These are phyloP conservation scores for Metarhizium guizhouense DNA, from an alignment of 2,329 filamentous ascomycete species.

Conservation along the genomic window DNA sequence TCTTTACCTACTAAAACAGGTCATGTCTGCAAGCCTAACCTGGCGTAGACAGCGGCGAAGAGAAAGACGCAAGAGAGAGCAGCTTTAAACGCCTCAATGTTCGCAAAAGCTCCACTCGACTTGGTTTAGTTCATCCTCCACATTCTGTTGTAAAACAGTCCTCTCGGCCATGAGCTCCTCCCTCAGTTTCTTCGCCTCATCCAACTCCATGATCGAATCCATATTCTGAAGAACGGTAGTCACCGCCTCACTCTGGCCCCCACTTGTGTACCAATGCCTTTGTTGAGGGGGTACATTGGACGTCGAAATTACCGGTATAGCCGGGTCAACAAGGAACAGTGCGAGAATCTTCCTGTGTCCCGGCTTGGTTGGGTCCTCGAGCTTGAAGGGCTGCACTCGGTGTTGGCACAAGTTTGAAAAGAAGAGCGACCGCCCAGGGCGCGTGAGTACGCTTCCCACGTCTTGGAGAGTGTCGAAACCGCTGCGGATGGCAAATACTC, in stretches of 20 bases:
- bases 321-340: slow-evolving; percentile 52
- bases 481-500: slow-evolving; percentile 23
- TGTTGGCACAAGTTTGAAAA: slow-evolving; percentile 50
- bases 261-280: slow-evolving; percentile 22
- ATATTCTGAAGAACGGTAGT: neutral
- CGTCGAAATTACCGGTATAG: slow-evolving; percentile 32
- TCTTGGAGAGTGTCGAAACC: slow-evolving; percentile 17
- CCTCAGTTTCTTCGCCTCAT: neutral
- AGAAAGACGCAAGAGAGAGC: too few relatives aligned
- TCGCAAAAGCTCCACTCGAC: neutral
- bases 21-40: too few relatives aligned
- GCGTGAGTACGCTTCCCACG: slow-evolving; percentile 38
- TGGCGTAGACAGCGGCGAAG: too few relatives aligned
- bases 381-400: slow-evolving; percentile 39
- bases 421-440: slow-evolving; percentile 38
- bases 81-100: neutral
- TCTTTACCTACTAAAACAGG: too few relatives aligned
- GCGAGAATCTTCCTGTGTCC: slow-evolving; percentile 51
- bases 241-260: neutral
- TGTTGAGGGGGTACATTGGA: slow-evolving; percentile 37
- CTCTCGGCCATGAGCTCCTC: neutral
- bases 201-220: neutral
- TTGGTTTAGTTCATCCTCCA: neutral
- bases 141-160: neutral
- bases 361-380: slow-evolving; percentile 39